Evolutionary conservation across 83 land plant species (phyloP).

Genomic region (Picea abies): DNA sequence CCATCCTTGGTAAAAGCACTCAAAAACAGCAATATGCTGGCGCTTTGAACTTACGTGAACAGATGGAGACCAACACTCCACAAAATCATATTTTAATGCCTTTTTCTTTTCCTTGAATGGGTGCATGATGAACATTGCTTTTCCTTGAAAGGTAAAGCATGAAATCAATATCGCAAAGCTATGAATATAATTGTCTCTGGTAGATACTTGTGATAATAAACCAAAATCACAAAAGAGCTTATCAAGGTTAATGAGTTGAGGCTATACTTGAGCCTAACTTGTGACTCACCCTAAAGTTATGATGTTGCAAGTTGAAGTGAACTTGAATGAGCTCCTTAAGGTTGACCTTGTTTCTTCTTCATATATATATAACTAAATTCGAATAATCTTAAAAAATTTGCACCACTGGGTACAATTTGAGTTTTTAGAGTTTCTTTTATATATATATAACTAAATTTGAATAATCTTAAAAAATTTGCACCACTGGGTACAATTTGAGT

Average conservation of each 20-base stretch:
- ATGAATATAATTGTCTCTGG: no score
- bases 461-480: background rate
- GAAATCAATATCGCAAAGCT: no score
- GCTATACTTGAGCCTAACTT: conserved; percentile 40
- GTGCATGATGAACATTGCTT: no score
- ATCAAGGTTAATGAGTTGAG: conserved; percentile 22
- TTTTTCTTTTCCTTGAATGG: no score
- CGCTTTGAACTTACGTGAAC: no score
- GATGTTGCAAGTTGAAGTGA: background rate
- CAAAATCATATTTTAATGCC: no score
- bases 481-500: background rate
- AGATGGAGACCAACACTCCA: no score
- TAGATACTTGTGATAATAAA: no score
- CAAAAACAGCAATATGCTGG: no score
- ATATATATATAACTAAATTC: background rate
- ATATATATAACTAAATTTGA: background rate
- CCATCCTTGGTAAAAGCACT: no score
- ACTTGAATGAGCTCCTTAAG: background rate
- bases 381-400: background rate
- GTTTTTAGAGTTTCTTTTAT: background rate
- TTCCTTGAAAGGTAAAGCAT: no score
- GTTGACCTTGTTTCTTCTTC: background rate
- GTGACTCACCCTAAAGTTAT: conserved; percentile 14
- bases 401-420: background rate
- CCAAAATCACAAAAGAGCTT: no score